These are phyloP conservation scores for Sideroxylon spinosum DNA, from an alignment of 179 eudicot species.

Conservation along the genomic window DNA sequence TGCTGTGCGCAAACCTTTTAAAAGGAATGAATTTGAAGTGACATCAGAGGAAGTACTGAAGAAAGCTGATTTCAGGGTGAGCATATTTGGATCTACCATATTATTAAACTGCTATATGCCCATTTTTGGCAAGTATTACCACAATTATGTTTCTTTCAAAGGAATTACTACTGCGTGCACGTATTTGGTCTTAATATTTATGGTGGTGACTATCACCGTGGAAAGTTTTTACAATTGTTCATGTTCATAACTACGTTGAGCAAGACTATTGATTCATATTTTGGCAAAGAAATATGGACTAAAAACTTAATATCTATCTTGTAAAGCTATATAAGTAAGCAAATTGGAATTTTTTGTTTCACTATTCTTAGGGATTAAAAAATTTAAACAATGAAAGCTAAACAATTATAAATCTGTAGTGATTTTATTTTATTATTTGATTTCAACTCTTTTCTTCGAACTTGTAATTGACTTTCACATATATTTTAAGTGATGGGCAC, in stretches of 20 bases:
- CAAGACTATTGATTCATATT: background rate
- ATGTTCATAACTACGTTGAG: background rate
- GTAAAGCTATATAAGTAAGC: too few relatives aligned
- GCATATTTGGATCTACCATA: slow-evolving; percentile 20
- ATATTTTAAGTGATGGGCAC: too few relatives aligned
- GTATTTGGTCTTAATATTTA: background rate
- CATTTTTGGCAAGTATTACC: background rate
- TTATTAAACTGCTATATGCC: background rate
- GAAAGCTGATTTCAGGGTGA: slow-evolving; percentile 86
- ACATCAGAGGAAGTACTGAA: slow-evolving; percentile 65
- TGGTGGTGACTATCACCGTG: background rate
- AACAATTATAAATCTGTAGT: too few relatives aligned
- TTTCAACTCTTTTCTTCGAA: too few relatives aligned
- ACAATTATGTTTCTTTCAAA: background rate
- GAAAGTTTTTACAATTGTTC: background rate
- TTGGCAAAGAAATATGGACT: too few relatives aligned
- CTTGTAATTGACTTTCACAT: too few relatives aligned
- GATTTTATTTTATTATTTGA: too few relatives aligned
- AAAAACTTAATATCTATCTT: too few relatives aligned
- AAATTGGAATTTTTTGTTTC: too few relatives aligned
- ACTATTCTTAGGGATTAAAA: too few relatives aligned
- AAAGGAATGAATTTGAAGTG: slow-evolving; percentile 55
- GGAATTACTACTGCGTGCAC: background rate
- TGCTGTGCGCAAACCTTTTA: slow-evolving; percentile 45
- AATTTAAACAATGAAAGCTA: too few relatives aligned